phyloP scores from a whole-genome alignment of 1,139 yeast genomes.

The Nakaseomyces glabratus region DNA sequence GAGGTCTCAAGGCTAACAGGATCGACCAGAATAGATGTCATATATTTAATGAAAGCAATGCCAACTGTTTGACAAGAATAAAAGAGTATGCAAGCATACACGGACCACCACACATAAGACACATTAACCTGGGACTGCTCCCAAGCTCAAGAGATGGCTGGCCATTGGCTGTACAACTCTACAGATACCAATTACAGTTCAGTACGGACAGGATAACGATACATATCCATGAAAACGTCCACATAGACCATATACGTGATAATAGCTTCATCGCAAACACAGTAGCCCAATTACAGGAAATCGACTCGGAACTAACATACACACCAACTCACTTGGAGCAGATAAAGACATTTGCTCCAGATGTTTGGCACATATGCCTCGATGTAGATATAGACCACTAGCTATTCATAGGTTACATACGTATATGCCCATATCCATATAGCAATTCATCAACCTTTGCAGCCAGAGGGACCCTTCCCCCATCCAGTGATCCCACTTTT shows the following conservation, averaged over 20 bases:
- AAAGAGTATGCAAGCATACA: conserved; percentile 8
- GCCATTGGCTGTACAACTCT: conserved; percentile 37
- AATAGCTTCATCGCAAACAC: conserved; percentile 9
- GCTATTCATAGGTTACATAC: no score
- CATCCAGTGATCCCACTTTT: no score
- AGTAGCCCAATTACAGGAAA: conserved; percentile 9
- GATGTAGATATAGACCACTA: conserved; percentile 35
- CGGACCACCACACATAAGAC: conserved; percentile 36
- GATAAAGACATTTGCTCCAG: conserved; percentile 83
- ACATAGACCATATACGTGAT: conserved; percentile 34
- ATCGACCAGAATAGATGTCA: conserved; percentile 27
- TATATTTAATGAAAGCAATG: conserved; percentile 52
- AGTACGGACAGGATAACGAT: conserved; percentile 29
- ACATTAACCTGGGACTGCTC: conserved; percentile 67
- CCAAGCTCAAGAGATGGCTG: conserved; percentile 64
- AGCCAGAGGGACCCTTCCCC: no score
- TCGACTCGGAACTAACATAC: conserved; percentile 10
- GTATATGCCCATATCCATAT: no score
- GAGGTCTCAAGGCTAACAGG: conserved; percentile 45
- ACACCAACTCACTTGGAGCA: conserved; percentile 34
- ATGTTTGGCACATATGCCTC: conserved; percentile 67
- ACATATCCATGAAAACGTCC: conserved; percentile 75
- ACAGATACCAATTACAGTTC: conserved; percentile 15
- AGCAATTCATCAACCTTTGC: no score
- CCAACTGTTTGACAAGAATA: conserved; percentile 39